These are phyloP conservation scores for Cystobasidium sp. DNA, from an alignment of 1,284 basidiomycete species.

Conservation along the genomic window DNA sequence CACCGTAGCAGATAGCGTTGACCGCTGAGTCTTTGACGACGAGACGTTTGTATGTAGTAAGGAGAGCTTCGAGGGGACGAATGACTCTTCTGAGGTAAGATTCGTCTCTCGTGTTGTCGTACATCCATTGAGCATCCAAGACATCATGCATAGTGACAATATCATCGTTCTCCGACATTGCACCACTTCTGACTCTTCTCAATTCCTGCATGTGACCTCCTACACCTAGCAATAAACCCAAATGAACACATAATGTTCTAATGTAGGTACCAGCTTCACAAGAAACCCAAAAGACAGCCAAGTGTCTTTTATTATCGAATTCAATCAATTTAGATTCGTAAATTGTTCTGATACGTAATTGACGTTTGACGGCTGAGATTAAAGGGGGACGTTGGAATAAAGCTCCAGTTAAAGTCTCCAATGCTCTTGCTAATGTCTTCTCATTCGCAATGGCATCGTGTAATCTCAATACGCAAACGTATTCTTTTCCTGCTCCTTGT, in stretches of 20 bases:
- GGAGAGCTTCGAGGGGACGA: conserved; percentile 88
- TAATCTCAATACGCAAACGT: conserved; percentile 92
- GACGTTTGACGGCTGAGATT: conserved; percentile 98
- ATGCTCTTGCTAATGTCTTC: conserved; percentile 83
- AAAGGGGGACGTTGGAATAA: conserved; percentile 98
- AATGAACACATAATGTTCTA: conserved; percentile 95
- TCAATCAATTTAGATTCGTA: conserved; percentile 96
- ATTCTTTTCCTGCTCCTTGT: conserved; percentile 98
- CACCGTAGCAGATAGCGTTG: conserved; percentile 99
- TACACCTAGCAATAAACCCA: conserved; percentile 91
- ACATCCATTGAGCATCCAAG: conserved; percentile 97
- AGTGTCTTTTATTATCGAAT: conserved; percentile 95
- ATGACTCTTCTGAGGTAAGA: conserved; percentile 95
- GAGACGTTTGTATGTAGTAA: conserved; percentile 96
- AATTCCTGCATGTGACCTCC: conserved; percentile 99
- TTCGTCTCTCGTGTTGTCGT: conserved; percentile 98
- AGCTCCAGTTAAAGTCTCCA: conserved; percentile 96
- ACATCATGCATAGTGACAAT: conserved; percentile 99
- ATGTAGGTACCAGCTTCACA: conserved; percentile 99
- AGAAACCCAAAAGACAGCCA: conserved; percentile 97
- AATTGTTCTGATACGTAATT: conserved; percentile 96
- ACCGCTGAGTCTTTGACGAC: conserved; percentile 96
- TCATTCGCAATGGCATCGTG: conserved; percentile 82
- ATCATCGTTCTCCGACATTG: conserved; percentile 95
- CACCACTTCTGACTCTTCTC: conserved; percentile 90